phyloP scores from a whole-genome alignment of 139 green algal species.

The Pleodorina starrii region DNA sequence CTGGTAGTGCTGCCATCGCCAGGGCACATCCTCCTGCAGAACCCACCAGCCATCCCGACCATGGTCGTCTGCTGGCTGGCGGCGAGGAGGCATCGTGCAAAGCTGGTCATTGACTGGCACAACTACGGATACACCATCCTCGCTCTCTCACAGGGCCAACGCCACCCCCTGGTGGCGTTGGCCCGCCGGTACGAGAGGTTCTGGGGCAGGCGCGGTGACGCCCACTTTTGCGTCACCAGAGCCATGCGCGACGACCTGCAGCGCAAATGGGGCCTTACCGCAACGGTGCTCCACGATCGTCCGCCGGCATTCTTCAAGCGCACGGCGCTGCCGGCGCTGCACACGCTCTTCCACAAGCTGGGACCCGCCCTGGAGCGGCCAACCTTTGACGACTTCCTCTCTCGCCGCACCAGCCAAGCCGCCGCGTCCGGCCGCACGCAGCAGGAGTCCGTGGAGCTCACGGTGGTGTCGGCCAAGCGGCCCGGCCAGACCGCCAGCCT shows the following conservation, averaged over 20 bases:
- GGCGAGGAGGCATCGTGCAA: constrained; percentile 67
- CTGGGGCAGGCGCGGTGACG: constrained; percentile 58
- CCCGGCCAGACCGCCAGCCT: not conserved
- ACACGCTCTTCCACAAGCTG: constrained; percentile 60
- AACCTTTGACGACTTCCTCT: constrained; percentile 48
- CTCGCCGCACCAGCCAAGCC: not conserved
- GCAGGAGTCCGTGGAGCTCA: constrained; percentile 31
- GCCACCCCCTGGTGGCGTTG: constrained; percentile 63
- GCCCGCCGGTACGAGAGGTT: constrained; percentile 71
- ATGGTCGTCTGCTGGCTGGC: constrained; percentile 84
- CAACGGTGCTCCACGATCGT: constrained; percentile 92
- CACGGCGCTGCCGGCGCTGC: constrained; percentile 32
- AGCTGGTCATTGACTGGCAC: constrained; percentile 96
- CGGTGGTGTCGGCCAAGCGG: constrained; percentile 26
- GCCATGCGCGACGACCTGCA: constrained; percentile 89
- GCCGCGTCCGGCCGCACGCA: not conserved
- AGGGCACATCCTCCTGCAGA: constrained; percentile 83
- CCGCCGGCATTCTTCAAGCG: constrained; percentile 83
- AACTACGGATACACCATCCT: constrained; percentile 96
- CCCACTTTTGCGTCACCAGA: constrained; percentile 89
- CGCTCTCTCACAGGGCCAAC: constrained; percentile 72
- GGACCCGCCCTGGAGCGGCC: constrained; percentile 23
- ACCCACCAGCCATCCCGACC: constrained; percentile 92
- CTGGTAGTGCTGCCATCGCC: constrained; percentile 70
- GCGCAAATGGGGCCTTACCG: constrained; percentile 77